Evolutionary conservation across 2,329 filamentous ascomycete genomes (phyloP).

Genomic region (Rutstroemia sp.): DNA sequence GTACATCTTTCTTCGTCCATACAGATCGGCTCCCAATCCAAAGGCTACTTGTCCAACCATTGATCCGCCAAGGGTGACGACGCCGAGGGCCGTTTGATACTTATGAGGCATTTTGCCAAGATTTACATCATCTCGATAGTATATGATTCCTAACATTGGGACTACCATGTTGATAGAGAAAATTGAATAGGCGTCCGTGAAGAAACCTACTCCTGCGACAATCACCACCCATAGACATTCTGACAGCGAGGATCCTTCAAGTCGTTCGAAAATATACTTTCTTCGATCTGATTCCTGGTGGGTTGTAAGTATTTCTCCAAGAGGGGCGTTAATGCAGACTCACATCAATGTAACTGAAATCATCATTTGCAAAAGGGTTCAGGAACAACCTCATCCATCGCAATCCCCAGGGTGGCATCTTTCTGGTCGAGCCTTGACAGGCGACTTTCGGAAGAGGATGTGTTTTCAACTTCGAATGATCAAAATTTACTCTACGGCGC

Average conservation of each 20-base stretch:
- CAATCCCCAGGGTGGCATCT: conserved; percentile 20
- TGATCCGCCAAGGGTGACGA: conserved; percentile 73
- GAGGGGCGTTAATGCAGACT: background rate
- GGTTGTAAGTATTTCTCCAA: background rate
- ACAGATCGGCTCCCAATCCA: conserved; percentile 66
- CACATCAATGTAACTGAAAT: conserved; percentile 20
- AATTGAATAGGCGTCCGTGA: conserved; percentile 73
- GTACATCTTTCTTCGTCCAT: conserved; percentile 75
- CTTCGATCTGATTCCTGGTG: conserved; percentile 19
- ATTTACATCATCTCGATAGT: conserved; percentile 33
- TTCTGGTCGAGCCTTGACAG: background rate
- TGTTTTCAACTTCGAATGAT: too few relatives aligned
- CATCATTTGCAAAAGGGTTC: conserved; percentile 18
- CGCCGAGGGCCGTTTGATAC: conserved; percentile 68
- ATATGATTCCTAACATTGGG: conserved; percentile 60
- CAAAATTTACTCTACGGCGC: too few relatives aligned
- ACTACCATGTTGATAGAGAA: conserved; percentile 72
- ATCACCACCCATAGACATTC: conserved; percentile 25
- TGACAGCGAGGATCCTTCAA: conserved; percentile 17
- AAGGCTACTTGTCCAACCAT: conserved; percentile 71
- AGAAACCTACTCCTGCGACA: conserved; percentile 75
- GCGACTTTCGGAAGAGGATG: too few relatives aligned
- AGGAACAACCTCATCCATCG: conserved; percentile 20
- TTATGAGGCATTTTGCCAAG: conserved; percentile 21
- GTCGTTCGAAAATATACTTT: conserved; percentile 17